Conservation (phyloP, 2,329 filamentous ascomycete genomes). For the Apiospora rasikravindrae region DNA sequence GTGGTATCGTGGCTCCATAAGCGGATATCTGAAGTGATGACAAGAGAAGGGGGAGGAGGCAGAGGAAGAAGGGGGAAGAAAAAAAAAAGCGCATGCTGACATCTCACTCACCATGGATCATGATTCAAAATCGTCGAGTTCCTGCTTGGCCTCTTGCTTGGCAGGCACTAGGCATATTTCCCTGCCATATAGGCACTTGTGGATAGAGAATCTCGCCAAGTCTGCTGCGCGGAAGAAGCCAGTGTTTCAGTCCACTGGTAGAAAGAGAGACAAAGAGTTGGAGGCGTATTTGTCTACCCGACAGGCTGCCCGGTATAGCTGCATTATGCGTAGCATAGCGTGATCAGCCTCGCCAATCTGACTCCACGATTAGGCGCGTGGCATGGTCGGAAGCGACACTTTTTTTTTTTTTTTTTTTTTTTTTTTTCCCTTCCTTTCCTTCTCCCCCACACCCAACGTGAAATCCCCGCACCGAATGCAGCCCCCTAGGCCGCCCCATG, state of each 20-base stretch:
- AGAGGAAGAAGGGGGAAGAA: background rate
- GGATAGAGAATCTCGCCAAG: background rate
- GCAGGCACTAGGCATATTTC: background rate
- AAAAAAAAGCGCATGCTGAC: background rate
- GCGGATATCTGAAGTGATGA: background rate
- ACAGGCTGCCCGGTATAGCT: too few species aligned
- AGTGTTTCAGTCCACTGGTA: background rate
- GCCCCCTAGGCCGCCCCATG: background rate
- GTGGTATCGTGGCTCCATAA: background rate
- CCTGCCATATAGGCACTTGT: background rate
- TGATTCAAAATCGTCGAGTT: background rate
- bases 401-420: background rate
- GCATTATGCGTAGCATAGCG: background rate
- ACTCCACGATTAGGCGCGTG: background rate
- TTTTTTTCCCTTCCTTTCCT: background rate
- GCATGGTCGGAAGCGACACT: background rate
- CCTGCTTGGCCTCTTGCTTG: background rate
- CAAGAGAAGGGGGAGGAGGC: background rate
- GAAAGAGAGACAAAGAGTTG: background rate
- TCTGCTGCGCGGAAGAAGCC: background rate
- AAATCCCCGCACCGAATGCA: conserved; percentile 7
- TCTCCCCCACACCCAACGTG: background rate
- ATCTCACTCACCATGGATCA: background rate
- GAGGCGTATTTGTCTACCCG: background rate
- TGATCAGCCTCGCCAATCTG: conserved; percentile 1